These are phyloP conservation scores for Fusarium metavorans DNA, from an alignment of 2,329 filamentous ascomycete genomes.

Conservation along the genomic window DNA sequence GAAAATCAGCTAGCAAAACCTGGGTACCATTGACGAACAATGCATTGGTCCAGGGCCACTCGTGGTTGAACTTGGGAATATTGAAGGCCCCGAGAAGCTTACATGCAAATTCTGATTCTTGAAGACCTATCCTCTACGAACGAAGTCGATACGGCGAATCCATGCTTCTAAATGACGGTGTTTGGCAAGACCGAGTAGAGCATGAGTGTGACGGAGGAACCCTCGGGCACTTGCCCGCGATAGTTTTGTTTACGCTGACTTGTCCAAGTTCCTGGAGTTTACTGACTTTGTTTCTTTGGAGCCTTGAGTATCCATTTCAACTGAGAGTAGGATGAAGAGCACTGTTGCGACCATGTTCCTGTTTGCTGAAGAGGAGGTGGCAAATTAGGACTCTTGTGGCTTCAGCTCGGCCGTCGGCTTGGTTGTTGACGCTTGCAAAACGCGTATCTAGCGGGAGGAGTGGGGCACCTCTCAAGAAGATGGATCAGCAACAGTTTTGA, in stretches of 20 bases:
- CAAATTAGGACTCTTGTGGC: neutral
- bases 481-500: neutral
- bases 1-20: neutral
- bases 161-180: neutral
- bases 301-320: neutral
- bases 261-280: neutral
- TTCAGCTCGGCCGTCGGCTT: neutral
- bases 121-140: neutral
- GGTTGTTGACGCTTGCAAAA: neutral
- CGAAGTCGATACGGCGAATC: neutral
- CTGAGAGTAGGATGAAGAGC: neutral
- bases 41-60: neutral
- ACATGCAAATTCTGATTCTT: neutral
- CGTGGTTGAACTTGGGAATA: neutral
- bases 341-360: neutral
- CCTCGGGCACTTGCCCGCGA: neutral
- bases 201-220: neutral
- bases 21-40: neutral
- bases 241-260: neutral
- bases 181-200: neutral
- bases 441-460: neutral
- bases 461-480: neutral
- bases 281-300: neutral
- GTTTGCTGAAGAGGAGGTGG: neutral
- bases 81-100: neutral